These are phyloP conservation scores for Salinomyces thailandicus DNA, from an alignment of 2,329 filamentous ascomycete species.

Conservation along the genomic window DNA sequence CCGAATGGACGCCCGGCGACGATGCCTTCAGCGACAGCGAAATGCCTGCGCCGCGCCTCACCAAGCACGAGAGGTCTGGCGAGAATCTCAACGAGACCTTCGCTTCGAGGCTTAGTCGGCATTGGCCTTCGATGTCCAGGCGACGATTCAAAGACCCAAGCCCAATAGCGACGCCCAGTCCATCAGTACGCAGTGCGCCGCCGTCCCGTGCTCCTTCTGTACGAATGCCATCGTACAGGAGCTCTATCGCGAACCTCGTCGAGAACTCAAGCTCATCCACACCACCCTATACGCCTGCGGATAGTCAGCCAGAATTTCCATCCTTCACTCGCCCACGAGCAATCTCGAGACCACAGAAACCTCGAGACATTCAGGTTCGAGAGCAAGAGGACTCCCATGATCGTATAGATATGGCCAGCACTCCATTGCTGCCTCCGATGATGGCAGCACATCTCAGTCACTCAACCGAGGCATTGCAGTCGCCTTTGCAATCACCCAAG, in stretches of 20 bases:
- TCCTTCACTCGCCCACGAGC: conserved; percentile 1
- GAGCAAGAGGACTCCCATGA: conserved; percentile 35
- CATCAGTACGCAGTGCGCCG: conserved; percentile 25
- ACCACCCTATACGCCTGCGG: conserved; percentile 22
- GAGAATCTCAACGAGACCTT: conserved; percentile 54
- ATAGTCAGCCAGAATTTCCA: conserved; percentile 1
- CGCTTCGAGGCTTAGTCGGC: conserved; percentile 54
- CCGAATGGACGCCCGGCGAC: conserved; percentile 29
- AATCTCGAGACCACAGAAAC: conserved; percentile 4
- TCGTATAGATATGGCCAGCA: conserved; percentile 59
- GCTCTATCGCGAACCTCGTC: conserved; percentile 41
- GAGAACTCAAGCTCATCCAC: conserved; percentile 28
- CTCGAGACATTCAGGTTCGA: conserved; percentile 16
- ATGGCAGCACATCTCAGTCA: conserved; percentile 49
- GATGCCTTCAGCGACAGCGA: conserved; percentile 55
- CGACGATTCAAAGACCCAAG: conserved; percentile 6
- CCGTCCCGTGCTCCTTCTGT: conserved; percentile 51
- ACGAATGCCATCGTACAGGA: conserved; percentile 67
- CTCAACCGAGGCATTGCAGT: conserved; percentile 49
- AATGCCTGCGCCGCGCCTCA: conserved; percentile 35
- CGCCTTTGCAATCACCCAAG: conserved; percentile 77
- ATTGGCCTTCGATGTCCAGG: conserved; percentile 23
- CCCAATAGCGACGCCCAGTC: conserved; percentile 13
- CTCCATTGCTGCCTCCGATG: conserved; percentile 74
- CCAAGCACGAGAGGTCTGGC: conserved; percentile 48